Base-by-base conservation (phyloP, 1,284 basidiomycete species). In the Filobasidium uniguttulatum region DNA sequence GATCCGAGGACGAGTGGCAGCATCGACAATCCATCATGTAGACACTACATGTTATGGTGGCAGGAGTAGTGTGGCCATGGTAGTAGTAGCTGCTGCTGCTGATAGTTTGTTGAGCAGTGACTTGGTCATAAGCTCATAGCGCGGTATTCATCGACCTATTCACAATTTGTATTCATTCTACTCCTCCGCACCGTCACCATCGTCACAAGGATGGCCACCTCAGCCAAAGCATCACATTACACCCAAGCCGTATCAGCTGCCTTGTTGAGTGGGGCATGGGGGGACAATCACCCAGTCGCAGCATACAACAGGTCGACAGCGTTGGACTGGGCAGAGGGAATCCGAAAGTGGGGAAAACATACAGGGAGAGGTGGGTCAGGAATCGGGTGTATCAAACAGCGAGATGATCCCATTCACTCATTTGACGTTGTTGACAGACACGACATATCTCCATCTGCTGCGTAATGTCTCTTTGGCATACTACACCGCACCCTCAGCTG, bases 321-420 rank as follows among this genome's bases (percentile, higher is more conserved):
- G 7, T 65, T 91, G 26, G 72, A 78, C 10, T 91, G 87, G 88
- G 73, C 76, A 2, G 83, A 88, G 59, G 75, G 89, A 15, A 69
- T 89, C 23, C 75, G 85, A 57, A 91, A 93, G 65, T 89, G 87
- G 73, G 82, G 83, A 60, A 91, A 90, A 61, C 87, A 91, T 60
- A 83, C 81, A 51, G 65, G 66, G 7, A 65, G 66, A n/a, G 62
- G 66, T 66, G 56, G 63, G 68, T 72, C 17, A 44, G 14, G 9
- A 15, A 10, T 44, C 25, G 22, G 26, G 20, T 56, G 47, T 5
- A 43, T 49, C 22, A 29, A 30, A 52, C 44, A 31, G 25, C 31
- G 28, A 40, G 33, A 23, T 10, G 19, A 12, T 35, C 6, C 20
- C 28, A 28, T 36, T 33, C 38, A 15, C 34, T 20, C 12, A 20